Evolutionary conservation across 1,284 basidiomycete genomes (phyloP).

Genomic region (Irpex sp.): DNA sequence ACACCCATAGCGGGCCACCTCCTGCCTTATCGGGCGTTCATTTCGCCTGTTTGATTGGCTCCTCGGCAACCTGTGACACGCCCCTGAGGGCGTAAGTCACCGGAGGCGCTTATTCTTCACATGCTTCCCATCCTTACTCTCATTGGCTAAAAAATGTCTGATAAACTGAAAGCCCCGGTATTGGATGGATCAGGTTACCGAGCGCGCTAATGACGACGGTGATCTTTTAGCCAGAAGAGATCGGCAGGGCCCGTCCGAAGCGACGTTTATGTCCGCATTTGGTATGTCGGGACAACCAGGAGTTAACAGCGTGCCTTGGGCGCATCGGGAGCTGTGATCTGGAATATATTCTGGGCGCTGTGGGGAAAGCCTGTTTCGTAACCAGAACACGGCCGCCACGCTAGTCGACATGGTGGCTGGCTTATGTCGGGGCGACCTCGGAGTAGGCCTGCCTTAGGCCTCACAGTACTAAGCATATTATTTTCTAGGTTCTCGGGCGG

Average conservation of each 20-base stretch:
- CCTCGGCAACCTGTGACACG: neutral
- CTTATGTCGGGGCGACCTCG: neutral
- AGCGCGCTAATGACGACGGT: no score
- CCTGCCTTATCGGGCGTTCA: neutral
- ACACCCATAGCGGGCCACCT: neutral
- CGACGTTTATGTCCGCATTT: neutral
- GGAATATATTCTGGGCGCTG: neutral
- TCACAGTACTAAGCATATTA: neutral
- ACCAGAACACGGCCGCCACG: no score
- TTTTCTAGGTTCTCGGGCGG: neutral
- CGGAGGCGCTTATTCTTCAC: neutral
- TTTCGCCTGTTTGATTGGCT: neutral
- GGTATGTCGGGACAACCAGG: neutral
- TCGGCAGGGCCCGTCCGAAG: neutral
- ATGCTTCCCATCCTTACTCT: neutral
- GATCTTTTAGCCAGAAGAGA: neutral
- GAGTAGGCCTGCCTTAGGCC: neutral
- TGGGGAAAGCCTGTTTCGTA: no score
- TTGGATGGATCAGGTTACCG: no score
- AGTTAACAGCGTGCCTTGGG: neutral
- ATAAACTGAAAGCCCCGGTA: neutral
- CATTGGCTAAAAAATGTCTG: neutral
- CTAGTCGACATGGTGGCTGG: neutral
- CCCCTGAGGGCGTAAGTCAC: neutral
- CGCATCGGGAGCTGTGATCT: neutral